Base-by-base conservation (phyloP, 768 basidiomycete species). In the Termitomyces sp. region DNA sequence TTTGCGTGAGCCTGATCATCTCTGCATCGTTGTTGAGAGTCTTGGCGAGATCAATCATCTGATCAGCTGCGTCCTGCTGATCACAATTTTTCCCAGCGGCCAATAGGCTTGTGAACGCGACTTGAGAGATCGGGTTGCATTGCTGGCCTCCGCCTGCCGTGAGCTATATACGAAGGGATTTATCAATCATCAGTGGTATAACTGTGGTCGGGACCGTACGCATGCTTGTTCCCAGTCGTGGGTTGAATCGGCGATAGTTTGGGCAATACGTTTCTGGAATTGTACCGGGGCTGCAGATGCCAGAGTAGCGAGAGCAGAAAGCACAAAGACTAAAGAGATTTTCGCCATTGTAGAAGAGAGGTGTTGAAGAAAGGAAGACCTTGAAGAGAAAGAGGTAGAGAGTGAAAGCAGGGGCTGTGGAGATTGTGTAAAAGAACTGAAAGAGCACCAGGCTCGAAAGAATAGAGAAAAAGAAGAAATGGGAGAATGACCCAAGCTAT, bases 151-250 rank as follows among this genome's bases (percentile, higher is more conserved):
- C 83, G 5, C 78, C 79, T 18, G 81, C 82, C 0, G 70, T 61
- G 18, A 69, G 55, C 79, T 82, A 57, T 2, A 16, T 8, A 9
- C 20, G 23, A 8, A 28, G 41, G 6, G 9, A 55, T 10, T 32
- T 7, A 20, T 38, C 12, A 26, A 5, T 41, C 32, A 33, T 23
- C 10, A 28, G 40, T 41, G 20, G 33, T 14, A 35, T 43, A 3
- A 20, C 36, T 36, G 7, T 6, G 12, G 36, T 6, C 14, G 40
- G 52, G n/a, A 7, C 74, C 81, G 36, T 72, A 83, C 80, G 58
- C 83, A 83, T 50, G 82, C 82, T 47, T 75, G 67, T 62, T 79
- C 80, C 82, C 82, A 84, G 50, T 77, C 66, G 18, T 67, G 64
- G 14, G 80, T 82, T 1, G 82, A 75, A 50, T 77, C 79, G 3